Evolutionary conservation across 164 flowering plant species (phyloP), one percentile per base, ranked within the genome.

Genomic region (Kalanchoe fedtschenkoi): DNA sequence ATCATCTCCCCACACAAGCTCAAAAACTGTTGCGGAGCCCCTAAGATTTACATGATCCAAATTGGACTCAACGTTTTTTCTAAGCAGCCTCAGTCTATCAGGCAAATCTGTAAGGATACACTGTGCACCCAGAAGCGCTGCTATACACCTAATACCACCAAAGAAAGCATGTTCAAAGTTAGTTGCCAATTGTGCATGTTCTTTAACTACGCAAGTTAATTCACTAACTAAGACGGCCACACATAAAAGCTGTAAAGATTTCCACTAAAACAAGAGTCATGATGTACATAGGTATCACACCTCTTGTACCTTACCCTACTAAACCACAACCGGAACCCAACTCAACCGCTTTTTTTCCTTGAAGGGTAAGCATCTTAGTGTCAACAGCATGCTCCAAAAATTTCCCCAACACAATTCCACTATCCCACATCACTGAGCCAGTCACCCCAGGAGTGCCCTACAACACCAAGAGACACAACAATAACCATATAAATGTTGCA

Each of bases 341-440:
- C 72, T 91, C 97, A 46, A 87, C 78, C 37, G 74, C 75, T 72
- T 85, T 91, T 78, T 85, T 88, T 47, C 81, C 84, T 24, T 76
- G 83, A 69, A 91, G 80, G 65, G 63, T 29, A 64, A 91, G 85
- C 65, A 61, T 30, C 32, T 76, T 80, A 0, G 87, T 70, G 62
- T 86, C 91, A 24, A 83, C 91, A 30, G 95, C 76, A 68, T 87
- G 95, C 77, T 91, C 97, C 28, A 91, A 44, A 69, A 88, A 87
- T 78, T 91, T 91, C 30, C 77, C 97, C 63, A 91, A 67, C 53
- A 88, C 83, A 47, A 91, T 75, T 34, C 96, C 97, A 72, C 96
- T 88, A 70, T 88, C 97, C 97, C 97, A 91, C 95, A 87, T 81
- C 68, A 87, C 96, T 14, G 97, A 72, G 32, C 97, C 97, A 30